Evolutionary conservation across 2,329 filamentous ascomycete species (phyloP), one percentile per base, ranked within the genome.

Genomic region (Venturia carpophila): DNA sequence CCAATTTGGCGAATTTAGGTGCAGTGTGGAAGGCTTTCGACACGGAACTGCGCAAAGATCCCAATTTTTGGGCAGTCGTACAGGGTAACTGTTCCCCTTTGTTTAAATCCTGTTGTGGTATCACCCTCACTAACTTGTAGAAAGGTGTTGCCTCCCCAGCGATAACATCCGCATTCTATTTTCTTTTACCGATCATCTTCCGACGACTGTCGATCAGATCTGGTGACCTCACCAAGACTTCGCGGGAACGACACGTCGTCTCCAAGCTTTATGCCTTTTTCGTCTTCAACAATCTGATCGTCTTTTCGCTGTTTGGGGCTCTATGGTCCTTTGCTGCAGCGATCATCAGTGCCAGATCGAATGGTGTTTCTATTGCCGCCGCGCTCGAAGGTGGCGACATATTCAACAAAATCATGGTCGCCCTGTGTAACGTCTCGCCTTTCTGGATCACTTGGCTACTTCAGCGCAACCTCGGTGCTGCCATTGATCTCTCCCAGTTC

Each of bases 391-490:
- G 34, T 27, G 64, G 64, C 30, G 60, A 66, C 11, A 52, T 66
- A 9, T 66, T 62, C 24, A 66, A 43, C 34, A 66, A 66, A 37
- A 76, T 92, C 55, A 88, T 96, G 73, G 78, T 80, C n/a, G 84
- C 91, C 0, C 80, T 99, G 1, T 96, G 91, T 78, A 79, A 83
- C 34, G 87, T 95, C 65, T 95, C 92, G 0, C 85, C 89, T 0
- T 99, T 96, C 76, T 99, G 93, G 93, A 86, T 97, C 21, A 92
- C 90, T 1, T 97, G 92, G 83, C 82, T 97, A 21, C 79, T 99
- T 64, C 93, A 97, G 79, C 87, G 94, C 56, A 96, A 97, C 71
- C 82, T 97, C 5, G 93, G 93, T 73, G 92, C 93, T 1, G 90
- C 93, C n/a, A 86, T 96, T 63, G 94, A 99, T 75, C 79, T 99